Evolutionary conservation across 1,139 yeast species (phyloP), one percentile per base, ranked within the genome.

Genomic region (Eremothecium cymbalariae): DNA sequence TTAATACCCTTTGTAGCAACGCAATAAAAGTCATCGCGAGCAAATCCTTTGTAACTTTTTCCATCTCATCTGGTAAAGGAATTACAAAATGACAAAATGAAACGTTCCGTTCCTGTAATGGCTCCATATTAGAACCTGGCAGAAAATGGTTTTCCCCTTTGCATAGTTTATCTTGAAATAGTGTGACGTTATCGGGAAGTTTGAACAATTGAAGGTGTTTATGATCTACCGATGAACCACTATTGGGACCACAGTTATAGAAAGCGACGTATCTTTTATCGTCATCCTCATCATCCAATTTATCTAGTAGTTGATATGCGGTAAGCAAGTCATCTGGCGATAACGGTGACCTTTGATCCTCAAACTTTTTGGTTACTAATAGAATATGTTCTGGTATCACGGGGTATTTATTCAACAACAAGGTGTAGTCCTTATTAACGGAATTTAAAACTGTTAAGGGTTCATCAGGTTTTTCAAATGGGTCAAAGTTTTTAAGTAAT

Each of bases 211-310:
- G 98, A 41, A 88, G 60, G 60, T 90, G 98, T 51, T 84, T 84
- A 61, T 90, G 98, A 32, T 85, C 80, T 50, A 86, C 93, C 0
- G 95, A 84, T 6, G 95, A 95, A 1, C 97, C 98, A 45, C 94
- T 77, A 48, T 76, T 69, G 17, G 75, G 74, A 4, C 97, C 97
- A 53, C 86, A 77, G 56, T 90, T 90, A 67, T 74, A 90, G 58
- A 90, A 88, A 0, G 85, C 90, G 57, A 88, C 67, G 69, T 70
- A 72, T 42, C 69, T 64, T 25, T 53, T 53, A 64, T 43, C 58
- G 43, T 41, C 51, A 25, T 49, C 52, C 8, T 47, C 52, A 18
- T 60, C 52, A 29, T 57, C 57, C 31, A 71, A 43, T 15, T 57
- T 53, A 12, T 55, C 50, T 39, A 88, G 62, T 15, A 82, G 62